Evolutionary conservation across 2,329 filamentous ascomycete species (phyloP).

Genomic region (Chrysosporium keratinophilum): DNA sequence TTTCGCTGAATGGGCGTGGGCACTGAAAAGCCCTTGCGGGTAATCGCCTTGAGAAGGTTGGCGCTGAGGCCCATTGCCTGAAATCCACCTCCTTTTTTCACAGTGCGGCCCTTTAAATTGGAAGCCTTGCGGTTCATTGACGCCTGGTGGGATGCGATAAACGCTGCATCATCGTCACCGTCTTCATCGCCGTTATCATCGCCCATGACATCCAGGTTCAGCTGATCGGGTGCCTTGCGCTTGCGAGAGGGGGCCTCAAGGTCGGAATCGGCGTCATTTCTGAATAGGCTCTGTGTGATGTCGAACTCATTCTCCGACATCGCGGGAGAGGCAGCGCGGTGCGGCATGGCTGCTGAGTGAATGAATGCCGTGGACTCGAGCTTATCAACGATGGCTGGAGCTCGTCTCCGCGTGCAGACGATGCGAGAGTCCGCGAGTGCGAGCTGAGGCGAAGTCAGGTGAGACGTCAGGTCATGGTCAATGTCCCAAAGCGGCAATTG

Average conservation of each 20-base stretch:
- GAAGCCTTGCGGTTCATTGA: conserved; percentile 77
- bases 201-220: conserved; percentile 45
- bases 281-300: conserved; percentile 68
- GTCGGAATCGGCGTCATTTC: conserved; percentile 45
- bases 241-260: conserved; percentile 28
- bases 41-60: conserved; percentile 78
- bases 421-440: conserved; percentile 11
- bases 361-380: conserved; percentile 5
- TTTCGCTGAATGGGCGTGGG: conserved; percentile 97
- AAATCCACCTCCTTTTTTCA: conserved; percentile 94
- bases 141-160: conserved; percentile 79
- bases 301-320: conserved; percentile 85
- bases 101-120: conserved; percentile 71
- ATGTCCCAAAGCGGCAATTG: no score
- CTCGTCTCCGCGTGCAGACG: conserved; percentile 9
- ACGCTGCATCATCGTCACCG: conserved; percentile 64
- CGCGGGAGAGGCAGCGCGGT: conserved; percentile 66
- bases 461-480: no score
- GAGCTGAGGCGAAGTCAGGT: background rate
- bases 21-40: conserved; percentile 86
- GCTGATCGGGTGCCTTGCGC: conserved; percentile 35
- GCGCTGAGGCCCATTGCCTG: conserved; percentile 85
- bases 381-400: background rate
- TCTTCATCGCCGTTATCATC: conserved; percentile 45
- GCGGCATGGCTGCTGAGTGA: conserved; percentile 47